A percentile compares a stretch with the other conserved stretches of the same genome.
Conservation (phyloP, 208 protist species). For the Trypanosoma rangeli region DNA sequence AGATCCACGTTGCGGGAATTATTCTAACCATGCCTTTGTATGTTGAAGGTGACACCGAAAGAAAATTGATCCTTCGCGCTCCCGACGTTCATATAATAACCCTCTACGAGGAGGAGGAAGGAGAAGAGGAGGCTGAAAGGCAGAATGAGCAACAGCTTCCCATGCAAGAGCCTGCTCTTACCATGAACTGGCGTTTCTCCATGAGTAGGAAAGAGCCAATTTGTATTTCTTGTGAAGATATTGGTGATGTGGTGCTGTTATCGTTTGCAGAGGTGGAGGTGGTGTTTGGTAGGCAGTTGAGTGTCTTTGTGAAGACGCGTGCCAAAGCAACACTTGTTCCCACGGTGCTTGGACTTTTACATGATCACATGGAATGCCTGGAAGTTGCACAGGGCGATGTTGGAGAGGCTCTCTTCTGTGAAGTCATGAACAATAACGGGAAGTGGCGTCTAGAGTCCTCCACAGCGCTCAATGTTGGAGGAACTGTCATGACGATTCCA, state of each 20-base stretch:
- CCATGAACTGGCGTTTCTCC: constrained; percentile 6
- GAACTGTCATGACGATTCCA: constrained; percentile 17
- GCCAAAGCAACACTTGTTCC: constrained; percentile 56
- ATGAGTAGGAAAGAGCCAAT: constrained; percentile 4
- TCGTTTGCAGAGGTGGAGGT: constrained; percentile 39
- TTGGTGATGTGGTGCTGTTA: constrained; percentile 49
- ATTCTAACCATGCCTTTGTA: constrained; percentile 6
- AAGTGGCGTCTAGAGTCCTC: constrained; percentile 10
- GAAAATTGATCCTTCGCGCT: constrained; percentile 1
- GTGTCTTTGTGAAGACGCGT: constrained; percentile 36
- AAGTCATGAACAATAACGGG: constrained; percentile 12
- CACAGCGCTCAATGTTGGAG: constrained; percentile 9
- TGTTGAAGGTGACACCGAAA: not conserved
- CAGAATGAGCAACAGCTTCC: not conserved
- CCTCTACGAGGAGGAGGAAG: not conserved
- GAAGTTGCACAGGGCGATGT: not conserved
- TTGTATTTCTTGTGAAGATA: constrained; percentile 14
- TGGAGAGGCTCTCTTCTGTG: not conserved
- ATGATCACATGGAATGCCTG: constrained; percentile 34
- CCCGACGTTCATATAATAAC: constrained; percentile 9
- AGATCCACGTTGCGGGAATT: constrained; percentile 11
- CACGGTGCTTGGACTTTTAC: constrained; percentile 40
- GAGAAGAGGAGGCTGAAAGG: not conserved
- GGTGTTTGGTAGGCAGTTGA: constrained; percentile 33
- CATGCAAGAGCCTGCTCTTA: not conserved